phyloP scores from a whole-genome alignment of 306 rosid species.

The Vigna radiata region DNA sequence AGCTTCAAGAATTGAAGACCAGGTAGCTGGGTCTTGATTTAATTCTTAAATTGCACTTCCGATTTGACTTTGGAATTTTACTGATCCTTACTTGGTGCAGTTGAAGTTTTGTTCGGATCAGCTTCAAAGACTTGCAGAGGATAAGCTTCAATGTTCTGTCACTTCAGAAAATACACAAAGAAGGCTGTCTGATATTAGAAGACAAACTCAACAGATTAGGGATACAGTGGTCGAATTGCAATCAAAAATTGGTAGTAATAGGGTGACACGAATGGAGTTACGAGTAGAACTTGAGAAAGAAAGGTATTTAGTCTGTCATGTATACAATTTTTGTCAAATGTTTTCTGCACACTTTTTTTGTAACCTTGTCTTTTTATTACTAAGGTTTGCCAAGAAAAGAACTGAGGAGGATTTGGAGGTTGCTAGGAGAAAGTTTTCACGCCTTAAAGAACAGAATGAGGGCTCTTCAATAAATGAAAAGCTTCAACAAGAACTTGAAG shows the following conservation, averaged over 20 bases:
- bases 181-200: slow-evolving; percentile 67
- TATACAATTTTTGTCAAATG: slow-evolving; percentile 3
- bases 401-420: slow-evolving; percentile 77
- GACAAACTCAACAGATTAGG: slow-evolving; percentile 67
- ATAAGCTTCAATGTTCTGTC: slow-evolving; percentile 63
- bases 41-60: slow-evolving; percentile 27
- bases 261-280: slow-evolving; percentile 62
- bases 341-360: neutral
- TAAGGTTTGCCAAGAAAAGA: slow-evolving; percentile 85
- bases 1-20: slow-evolving; percentile 79
- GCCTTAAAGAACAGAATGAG: slow-evolving; percentile 70
- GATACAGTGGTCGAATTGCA: slow-evolving; percentile 68
- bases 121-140: slow-evolving; percentile 60
- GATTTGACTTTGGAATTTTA: slow-evolving; percentile 35
- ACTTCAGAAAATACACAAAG: slow-evolving; percentile 66
- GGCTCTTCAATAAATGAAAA: slow-evolving; percentile 74
- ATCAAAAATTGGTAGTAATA: slow-evolving; percentile 61
- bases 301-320: slow-evolving; percentile 57
- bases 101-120: slow-evolving; percentile 77
- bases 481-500: slow-evolving; percentile 87
- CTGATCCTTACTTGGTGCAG: slow-evolving; percentile 59
- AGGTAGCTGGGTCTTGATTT: slow-evolving; percentile 59
- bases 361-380: slow-evolving; percentile 27
- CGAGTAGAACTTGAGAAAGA: slow-evolving; percentile 83
- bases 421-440: slow-evolving; percentile 68